Evolutionary conservation across 306 rosid species (phyloP), one percentile per base, ranked within the genome.

Genomic region (Citrullus amarus): DNA sequence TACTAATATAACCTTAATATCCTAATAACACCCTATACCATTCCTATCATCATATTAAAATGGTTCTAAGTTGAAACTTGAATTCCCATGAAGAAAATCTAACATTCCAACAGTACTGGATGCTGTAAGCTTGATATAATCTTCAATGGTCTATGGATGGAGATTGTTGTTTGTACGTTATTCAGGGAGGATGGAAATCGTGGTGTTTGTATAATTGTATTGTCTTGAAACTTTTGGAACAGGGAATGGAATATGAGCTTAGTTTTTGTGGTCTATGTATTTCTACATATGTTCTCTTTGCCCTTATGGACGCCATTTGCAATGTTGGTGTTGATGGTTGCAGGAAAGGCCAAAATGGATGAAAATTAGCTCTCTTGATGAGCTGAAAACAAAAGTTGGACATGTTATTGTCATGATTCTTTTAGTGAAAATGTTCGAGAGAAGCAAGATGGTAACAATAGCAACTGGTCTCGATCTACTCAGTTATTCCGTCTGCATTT

Each of bases 361-460:
- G 98, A 89, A 91, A 87, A 92, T 95, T 22, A 84, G 92, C 88
- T 92, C 97, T 34, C 91, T 95, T 17, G 97, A 91, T 74, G 98
- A 95, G 82, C 78, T 95, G 88, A 95, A 95, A 87, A 95, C 97
- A 3, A 95, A 95, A 68, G 97, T 95, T 75, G 98, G 97, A 13
- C 98, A 95, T 54, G 97, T 95, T 14, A 92, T 92, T 76, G 98
- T 95, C 20, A 92, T 95, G 98, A 95, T 95, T 89, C 96, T 95
- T 79, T 87, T 95, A 14, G 97, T 92, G 12, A 95, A 92, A 86
- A 94, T 94, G 98, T 94, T 94, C 80, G 98, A 95, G 91, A 87
- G 98, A 84, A 94, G 97, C 91, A 92, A 90, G 86, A 90, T 94
- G 98, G 98, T 94, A 59, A 61, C 82, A 38, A 94, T 94, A 53